Percentiles rank a stretch among this genome's conserved stretches.
These are phyloP conservation scores for Russula foetens DNA, from an alignment of 768 basidiomycete genomes.

Conservation along the genomic window DNA sequence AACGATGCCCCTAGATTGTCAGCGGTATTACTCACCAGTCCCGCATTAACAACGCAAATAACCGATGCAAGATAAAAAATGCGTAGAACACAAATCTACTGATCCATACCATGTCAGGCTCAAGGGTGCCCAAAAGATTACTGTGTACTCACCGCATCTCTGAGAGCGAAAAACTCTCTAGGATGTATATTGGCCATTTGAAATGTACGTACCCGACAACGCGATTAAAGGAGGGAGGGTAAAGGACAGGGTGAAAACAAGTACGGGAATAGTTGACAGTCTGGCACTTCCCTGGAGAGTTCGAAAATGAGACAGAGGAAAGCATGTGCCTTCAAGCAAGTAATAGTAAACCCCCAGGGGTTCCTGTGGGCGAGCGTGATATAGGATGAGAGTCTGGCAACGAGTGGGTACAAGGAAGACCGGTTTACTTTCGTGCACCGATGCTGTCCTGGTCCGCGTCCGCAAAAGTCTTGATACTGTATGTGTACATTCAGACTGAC, in stretches of 20 bases:
- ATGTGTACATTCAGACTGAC: too few species aligned
- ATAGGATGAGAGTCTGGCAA: too few species aligned
- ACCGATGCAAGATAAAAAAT: neutral
- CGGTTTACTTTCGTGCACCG: neutral
- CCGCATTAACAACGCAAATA: neutral
- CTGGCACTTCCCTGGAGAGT: neutral
- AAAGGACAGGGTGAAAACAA: neutral
- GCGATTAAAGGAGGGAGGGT: neutral
- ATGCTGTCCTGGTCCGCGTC: too few species aligned
- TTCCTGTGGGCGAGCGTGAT: too few species aligned
- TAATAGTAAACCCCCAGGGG: too few species aligned
- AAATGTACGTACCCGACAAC: too few species aligned
- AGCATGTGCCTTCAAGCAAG: neutral
- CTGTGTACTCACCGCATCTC: neutral
- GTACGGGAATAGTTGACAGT: neutral
- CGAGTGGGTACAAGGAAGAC: neutral
- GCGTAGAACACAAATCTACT: neutral
- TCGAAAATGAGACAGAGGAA: neutral
- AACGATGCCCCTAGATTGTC: too few species aligned
- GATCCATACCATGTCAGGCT: neutral
- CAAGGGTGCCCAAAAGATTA: neutral
- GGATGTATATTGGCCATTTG: neutral
- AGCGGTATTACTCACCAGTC: conserved; percentile 6
- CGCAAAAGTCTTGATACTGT: too few species aligned
- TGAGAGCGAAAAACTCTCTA: neutral